Evolutionary conservation across 1,139 yeast genomes (phyloP), one percentile per base, ranked within the genome.

Genomic region (Yamadazyma conglobata): DNA sequence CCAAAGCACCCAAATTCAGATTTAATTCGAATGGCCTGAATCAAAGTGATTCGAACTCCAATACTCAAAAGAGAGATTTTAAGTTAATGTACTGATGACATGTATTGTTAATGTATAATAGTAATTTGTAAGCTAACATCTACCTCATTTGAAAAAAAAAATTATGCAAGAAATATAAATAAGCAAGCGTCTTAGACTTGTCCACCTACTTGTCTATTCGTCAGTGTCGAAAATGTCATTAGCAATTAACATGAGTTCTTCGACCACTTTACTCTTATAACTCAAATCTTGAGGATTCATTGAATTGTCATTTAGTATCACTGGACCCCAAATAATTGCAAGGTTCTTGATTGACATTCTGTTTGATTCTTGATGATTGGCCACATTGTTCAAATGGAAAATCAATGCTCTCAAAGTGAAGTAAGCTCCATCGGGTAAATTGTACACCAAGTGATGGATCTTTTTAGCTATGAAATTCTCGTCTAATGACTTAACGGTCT

Each of bases 241-340:
- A n/a, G 95, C 91, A 47, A 86, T 87, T 40, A 69, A 58, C 64
- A 89, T 76, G 48, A 89, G 72, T 37, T 88, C 91, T 53, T 88
- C 95, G 47, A 89, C 75, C 5, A 87, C 85, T 39, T 78, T 74
- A 37, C 88, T 85, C 60, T 88, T 93, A 41, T 74, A 77, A 35
- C 84, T 80, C 58, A 88, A 75, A 47, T 87, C 96, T 39, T 80
- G 86, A 4, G 84, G 80, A 44, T 77, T 79, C 51, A 71, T 60
- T 22, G 75, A 74, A 39, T 72, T 73, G 46, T 77, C 84, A 31
- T 75, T 73, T 52, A 91, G 71, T 30, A 91, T 60, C 2, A 87
- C 86, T 9, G 96, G 95, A 0, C 96, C 96, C 97, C 98, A 91
- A 30, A 89, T 87, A 29, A 84, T 84, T 27, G 94, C 83, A 46